Conservation (phyloP, 192 early-diverging fungal genomes). For the Spizellomyces sp. region DNA sequence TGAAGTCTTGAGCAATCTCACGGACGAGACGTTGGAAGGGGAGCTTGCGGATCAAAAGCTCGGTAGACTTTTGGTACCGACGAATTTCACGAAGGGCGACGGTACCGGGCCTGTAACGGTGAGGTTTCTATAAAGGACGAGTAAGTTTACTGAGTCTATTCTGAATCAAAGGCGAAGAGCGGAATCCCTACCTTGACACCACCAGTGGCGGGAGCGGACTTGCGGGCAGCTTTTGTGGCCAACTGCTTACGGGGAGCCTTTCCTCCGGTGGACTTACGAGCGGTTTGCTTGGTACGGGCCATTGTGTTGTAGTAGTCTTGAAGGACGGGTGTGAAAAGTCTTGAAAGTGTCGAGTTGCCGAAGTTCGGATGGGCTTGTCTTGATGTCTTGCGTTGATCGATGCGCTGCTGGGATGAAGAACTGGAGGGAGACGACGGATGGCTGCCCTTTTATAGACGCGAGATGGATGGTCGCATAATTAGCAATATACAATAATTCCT, state of each 20-base stretch:
- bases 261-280: constrained; percentile 98
- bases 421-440: background rate
- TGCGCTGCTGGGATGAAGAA: background rate
- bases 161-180: constrained; percentile 5
- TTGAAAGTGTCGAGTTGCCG: background rate
- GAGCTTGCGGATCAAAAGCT: constrained; percentile 78
- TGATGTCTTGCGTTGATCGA: background rate
- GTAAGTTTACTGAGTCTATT: constrained; percentile 43
- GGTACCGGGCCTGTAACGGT: constrained; percentile 81
- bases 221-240: constrained; percentile 95
- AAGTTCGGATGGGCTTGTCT: background rate
- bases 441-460: background rate
- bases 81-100: constrained; percentile 86
- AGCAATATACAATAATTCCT: too few species aligned
- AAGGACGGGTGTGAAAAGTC: background rate
- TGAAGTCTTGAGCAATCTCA: constrained; percentile 99
- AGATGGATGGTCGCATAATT: too few species aligned
- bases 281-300: constrained; percentile 90
- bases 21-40: constrained; percentile 93
- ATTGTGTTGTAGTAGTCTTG: constrained; percentile 34
- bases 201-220: constrained; percentile 91
- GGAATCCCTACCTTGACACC: constrained; percentile 76
- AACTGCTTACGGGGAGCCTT: constrained; percentile 92
- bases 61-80: constrained; percentile 88
- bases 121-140: constrained; percentile 77